Evolutionary conservation across 2,329 filamentous ascomycete genomes (phyloP).

Genomic region (Exophiala calicioides): DNA sequence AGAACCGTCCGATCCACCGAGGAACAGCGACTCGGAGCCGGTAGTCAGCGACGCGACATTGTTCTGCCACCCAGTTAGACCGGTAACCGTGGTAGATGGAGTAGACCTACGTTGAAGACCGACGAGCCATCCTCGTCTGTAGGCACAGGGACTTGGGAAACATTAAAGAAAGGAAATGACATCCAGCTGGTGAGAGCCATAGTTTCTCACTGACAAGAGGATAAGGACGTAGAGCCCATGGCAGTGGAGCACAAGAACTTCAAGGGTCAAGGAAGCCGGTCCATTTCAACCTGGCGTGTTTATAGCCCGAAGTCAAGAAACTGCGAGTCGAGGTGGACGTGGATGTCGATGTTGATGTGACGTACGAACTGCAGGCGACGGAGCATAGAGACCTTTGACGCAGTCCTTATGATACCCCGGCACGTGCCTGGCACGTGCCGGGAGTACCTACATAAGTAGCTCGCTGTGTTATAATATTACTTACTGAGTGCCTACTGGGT

Average conservation of each 20-base stretch:
- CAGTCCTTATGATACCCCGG: too few relatives aligned
- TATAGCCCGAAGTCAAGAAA: too few relatives aligned
- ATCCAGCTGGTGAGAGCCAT: slow-evolving; percentile 71
- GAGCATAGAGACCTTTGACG: too few relatives aligned
- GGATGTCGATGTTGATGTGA: too few relatives aligned
- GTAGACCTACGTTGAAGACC: slow-evolving; percentile 69
- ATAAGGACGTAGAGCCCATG: slow-evolving; percentile 1
- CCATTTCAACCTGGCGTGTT: too few relatives aligned
- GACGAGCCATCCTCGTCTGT: slow-evolving; percentile 74
- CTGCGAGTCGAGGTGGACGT: too few relatives aligned
- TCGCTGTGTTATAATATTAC: too few relatives aligned
- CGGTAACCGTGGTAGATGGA: slow-evolving; percentile 11
- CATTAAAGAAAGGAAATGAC: slow-evolving; percentile 99
- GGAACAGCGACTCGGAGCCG: slow-evolving; percentile 84
- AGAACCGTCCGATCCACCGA: slow-evolving; percentile 80
- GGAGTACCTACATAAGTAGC: too few relatives aligned
- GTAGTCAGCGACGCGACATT: slow-evolving; percentile 82
- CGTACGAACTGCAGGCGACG: too few relatives aligned
- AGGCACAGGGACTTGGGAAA: slow-evolving; percentile 75
- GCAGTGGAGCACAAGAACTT: background rate
- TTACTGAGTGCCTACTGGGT: too few relatives aligned
- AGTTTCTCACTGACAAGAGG: slow-evolving; percentile 3
- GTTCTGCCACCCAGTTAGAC: slow-evolving; percentile 41
- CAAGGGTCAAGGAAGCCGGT: too few relatives aligned
- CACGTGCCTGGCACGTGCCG: too few relatives aligned